Percentiles rank a stretch among this genome's conserved stretches.
Conservation (phyloP, 169 alveolate genomes). For the Blepharisma undulans region DNA sequence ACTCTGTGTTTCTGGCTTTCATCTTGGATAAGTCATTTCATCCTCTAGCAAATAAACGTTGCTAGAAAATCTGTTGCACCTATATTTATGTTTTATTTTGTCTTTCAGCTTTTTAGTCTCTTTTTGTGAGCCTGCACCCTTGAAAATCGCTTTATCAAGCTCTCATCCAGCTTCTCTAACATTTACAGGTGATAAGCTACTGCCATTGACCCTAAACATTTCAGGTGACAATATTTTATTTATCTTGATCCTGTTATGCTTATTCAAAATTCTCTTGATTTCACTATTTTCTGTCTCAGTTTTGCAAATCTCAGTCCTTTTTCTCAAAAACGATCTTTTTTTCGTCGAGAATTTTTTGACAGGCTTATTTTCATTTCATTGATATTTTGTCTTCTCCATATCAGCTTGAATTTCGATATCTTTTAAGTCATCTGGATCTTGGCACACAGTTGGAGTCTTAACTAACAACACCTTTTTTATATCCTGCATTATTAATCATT, state of each 20-base stretch:
- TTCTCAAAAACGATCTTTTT: not conserved
- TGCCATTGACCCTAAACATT: not conserved
- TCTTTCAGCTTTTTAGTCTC: not conserved
- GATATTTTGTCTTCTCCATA: not conserved
- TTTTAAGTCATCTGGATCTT: not conserved
- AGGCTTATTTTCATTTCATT: not conserved
- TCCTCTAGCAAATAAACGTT: not conserved
- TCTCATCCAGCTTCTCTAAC: not conserved
- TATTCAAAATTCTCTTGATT: not conserved
- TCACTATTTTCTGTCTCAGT: not conserved
- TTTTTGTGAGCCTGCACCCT: not conserved
- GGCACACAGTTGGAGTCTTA: not conserved
- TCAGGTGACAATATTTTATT: not conserved
- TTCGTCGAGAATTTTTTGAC: not conserved
- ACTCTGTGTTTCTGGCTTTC: not conserved
- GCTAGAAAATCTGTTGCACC: not conserved
- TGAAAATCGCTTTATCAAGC: not conserved
- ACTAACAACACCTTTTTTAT: not conserved
- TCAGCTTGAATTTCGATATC: not conserved
- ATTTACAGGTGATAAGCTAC: not conserved
- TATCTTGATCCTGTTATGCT: not conserved
- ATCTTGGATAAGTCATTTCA: not conserved
- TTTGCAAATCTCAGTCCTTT: not conserved
- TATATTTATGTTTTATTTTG: not conserved
- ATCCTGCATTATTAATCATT: not conserved